phyloP scores from a whole-genome alignment of 441 rosid genomes.

The Arabidopsis hybrid region DNA sequence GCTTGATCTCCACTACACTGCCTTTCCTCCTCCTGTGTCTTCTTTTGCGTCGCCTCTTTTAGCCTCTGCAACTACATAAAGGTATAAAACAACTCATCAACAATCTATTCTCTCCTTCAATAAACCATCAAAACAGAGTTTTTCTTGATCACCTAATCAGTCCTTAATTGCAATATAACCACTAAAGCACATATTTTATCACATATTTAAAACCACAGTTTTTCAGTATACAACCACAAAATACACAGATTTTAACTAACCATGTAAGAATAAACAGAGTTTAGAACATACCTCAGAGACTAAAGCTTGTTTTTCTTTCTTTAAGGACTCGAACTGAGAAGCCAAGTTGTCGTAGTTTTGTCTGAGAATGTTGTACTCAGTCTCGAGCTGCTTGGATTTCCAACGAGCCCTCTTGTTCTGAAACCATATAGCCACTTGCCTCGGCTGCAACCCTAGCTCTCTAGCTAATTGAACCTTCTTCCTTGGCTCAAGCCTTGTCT shows the following conservation, averaged over 20 bases:
- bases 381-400: conserved; percentile 85
- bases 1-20: conserved; percentile 43
- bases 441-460: conserved; percentile 83
- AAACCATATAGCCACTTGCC: conserved; percentile 95
- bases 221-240: no score
- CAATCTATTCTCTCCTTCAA: not conserved
- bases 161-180: not conserved
- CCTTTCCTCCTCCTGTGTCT: conserved; percentile 50
- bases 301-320: conserved; percentile 78
- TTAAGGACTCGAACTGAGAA: conserved; percentile 62
- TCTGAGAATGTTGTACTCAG: conserved; percentile 59
- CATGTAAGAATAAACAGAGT: no score
- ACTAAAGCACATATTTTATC: no score
- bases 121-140: conserved; percentile 19
- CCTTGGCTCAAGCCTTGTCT: conserved; percentile 77
- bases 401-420: conserved; percentile 93
- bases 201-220: no score
- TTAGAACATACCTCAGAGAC: conserved; percentile 57
- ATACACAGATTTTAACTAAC: no score
- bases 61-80: conserved; percentile 66
- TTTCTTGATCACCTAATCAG: not conserved
- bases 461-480: conserved; percentile 77
- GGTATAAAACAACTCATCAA: conserved; percentile 27
- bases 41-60: conserved; percentile 48
- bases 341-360: conserved; percentile 59